Base-by-base conservation (phyloP, 495 filamentous ascomycete species). In the Penicillium paxilli region DNA sequence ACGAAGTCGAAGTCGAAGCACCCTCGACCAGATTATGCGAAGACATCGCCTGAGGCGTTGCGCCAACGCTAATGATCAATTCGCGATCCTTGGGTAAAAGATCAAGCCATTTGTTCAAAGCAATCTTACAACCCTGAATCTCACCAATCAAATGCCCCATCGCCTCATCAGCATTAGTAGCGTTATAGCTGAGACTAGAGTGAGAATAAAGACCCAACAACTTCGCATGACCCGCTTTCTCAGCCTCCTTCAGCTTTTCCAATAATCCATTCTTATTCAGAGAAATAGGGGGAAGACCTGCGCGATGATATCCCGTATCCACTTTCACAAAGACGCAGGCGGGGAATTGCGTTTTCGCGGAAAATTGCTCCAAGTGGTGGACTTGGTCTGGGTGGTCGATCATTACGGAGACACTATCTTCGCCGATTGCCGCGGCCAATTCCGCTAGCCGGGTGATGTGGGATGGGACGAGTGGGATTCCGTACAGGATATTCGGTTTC, bases 141-240 rank as follows among this genome's bases (percentile, higher is more conserved):
- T 95, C 91, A 9, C 61, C 68, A 4, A 67, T 69, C 10, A 95
- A 65, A 44, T 80, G 71, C 0, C 68, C 54, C 68, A 90, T 75
- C 6, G 88, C 86, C 42, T 81, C 77, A 5, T 67, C 62, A 8
- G 80, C 70, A 0, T 73, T 73, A 21, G 68, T 77, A 2, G 67
- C 72, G 17, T 60, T 64, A 66, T 96, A 95, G 25, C 84, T 89
- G 50, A 90, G 81, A 4, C 90, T 89, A 4, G 86, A 86, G 65
- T 95, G 91, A n/a, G 79, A 82, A 68, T 95, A 96, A 16, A 93
- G 63, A 1, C 90, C 91, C 14, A 80, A 66, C 3, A 94, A 67
- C 0, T 63, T 55, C 8, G 71, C 69, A n/a, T 48, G 30, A 0
- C 80, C 78, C 0, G 44, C 40, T 1, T 55, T 44, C 42, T 78